A percentile compares a stretch with the other conserved stretches of the same genome.
Evolutionary conservation across 2,329 filamentous ascomycete species (phyloP).

Genomic region (Diplodia corticola): DNA sequence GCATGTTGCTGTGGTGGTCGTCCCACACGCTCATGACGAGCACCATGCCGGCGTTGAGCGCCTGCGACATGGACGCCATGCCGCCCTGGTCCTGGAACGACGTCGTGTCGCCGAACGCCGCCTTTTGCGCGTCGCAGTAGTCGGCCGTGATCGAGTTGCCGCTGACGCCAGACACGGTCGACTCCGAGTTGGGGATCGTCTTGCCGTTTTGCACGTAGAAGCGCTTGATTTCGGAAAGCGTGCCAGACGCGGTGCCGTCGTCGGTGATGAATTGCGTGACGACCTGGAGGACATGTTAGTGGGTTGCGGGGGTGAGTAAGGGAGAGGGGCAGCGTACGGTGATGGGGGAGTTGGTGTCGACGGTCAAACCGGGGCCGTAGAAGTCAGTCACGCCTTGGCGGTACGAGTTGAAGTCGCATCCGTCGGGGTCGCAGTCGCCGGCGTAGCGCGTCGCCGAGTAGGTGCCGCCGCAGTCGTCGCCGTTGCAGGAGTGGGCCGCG

Average conservation of each 20-base stretch:
- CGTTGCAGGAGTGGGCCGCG: conserved; percentile 53
- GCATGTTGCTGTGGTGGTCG: conserved; percentile 65
- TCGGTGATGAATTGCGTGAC: conserved; percentile 48
- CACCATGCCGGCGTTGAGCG: conserved; percentile 25
- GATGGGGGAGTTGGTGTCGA: conserved; percentile 39
- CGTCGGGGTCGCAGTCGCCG: conserved; percentile 63
- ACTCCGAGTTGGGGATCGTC: conserved; percentile 43
- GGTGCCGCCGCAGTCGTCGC: conserved; percentile 44
- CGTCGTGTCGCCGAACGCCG: conserved; percentile 53
- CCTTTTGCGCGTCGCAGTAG: conserved; percentile 58
- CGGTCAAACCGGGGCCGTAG: conserved; percentile 55
- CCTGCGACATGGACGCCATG: conserved; percentile 28
- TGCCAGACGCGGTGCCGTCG: conserved; percentile 39
- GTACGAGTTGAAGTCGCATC: conserved; percentile 69
- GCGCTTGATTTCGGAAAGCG: conserved; percentile 43
- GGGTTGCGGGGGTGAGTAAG: not conserved
- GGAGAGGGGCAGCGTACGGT: conserved; percentile 25
- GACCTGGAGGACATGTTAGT: conserved; percentile 31
- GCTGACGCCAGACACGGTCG: conserved; percentile 45
- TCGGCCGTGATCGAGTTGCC: conserved; percentile 55
- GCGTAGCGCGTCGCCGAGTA: conserved; percentile 52
- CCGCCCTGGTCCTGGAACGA: conserved; percentile 54
- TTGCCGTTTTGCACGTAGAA: conserved; percentile 49
- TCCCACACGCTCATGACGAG: conserved; percentile 62
- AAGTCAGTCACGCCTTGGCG: conserved; percentile 61